These are phyloP conservation scores for Coniochaeta ligniaria DNA, from an alignment of 2,329 filamentous ascomycete genomes.

Conservation along the genomic window DNA sequence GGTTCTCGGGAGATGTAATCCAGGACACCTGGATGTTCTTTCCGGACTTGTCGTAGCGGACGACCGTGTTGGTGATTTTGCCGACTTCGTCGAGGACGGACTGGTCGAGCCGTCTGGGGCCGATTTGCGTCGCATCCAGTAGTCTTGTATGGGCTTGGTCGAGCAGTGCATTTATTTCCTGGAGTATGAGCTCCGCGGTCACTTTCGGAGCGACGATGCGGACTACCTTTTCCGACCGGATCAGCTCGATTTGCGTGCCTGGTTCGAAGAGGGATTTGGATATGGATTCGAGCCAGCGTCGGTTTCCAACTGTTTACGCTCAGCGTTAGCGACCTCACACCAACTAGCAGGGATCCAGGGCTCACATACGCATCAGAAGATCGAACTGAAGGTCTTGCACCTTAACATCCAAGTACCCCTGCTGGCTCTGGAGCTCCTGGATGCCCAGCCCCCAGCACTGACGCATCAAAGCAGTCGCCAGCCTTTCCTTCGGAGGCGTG, in stretches of 20 bases:
- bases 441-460: slow-evolving; percentile 43
- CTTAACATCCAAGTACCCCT: slow-evolving; percentile 32
- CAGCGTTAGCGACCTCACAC: neutral
- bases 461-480: slow-evolving; percentile 36
- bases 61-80: slow-evolving; percentile 29
- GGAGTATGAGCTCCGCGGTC: slow-evolving; percentile 26
- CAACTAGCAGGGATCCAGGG: neutral
- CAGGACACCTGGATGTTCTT: slow-evolving; percentile 30
- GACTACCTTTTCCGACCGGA: slow-evolving; percentile 18
- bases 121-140: slow-evolving; percentile 17
- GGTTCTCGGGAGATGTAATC: slow-evolving; percentile 23
- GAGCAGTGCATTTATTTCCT: slow-evolving; percentile 23
- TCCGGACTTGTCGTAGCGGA: slow-evolving; percentile 22
- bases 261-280: slow-evolving; percentile 19
- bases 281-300: slow-evolving; percentile 25
- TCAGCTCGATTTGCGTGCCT: slow-evolving; percentile 30
- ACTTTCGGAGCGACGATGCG: slow-evolving; percentile 27
- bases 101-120: slow-evolving; percentile 13
- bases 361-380: slow-evolving; percentile 36
- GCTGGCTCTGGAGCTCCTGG: slow-evolving; percentile 32
- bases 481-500: slow-evolving; percentile 29
- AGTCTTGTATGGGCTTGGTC: slow-evolving; percentile 12
- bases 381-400: slow-evolving; percentile 32
- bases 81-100: slow-evolving; percentile 26
- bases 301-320: slow-evolving; percentile 22